Base-by-base conservation (phyloP, 2,329 filamentous ascomycete species). In the Fulvia fulva region DNA sequence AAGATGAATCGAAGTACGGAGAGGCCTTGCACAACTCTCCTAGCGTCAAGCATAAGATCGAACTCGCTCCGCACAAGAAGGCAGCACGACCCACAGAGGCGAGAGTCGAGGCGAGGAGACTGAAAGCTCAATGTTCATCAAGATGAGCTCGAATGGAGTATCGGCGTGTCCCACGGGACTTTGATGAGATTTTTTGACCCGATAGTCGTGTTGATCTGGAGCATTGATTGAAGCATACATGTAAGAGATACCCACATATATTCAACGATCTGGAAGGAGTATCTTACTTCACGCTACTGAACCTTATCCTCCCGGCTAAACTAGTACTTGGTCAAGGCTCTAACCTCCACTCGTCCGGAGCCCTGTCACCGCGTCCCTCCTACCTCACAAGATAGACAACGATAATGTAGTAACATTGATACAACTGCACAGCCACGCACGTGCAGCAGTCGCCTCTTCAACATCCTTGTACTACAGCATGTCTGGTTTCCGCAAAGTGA, bases 401-500 rank as follows among this genome's bases (percentile, higher is more conserved):
- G 16, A 21, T 1, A 32, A 50, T 50, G 47, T 26, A 32, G 25
- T 25, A n/a, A 23, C 44, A 25, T 25, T 12, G 44, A 47, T 25
- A 47, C 6, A 28, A 19, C 9, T 12, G 5, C 37, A 41, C 37
- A n/a, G 14, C n/a, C 2, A 8, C 14, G 37, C 37, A n/a, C 16
- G n/a, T n/a, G 14, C n/a, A 41, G 14, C 37, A 11, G 5, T 21
- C 23, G 9, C 5, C 50, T 19, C 21, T 41, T 43, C 50, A 21
- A 12, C 47, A n/a, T 21, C 51, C 9, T 14, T 22, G 6, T 52
- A 21, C 6, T n/a, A n/a, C 44, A 53, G 41, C 22, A 62, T 62
- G 60, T 53, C 57, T n/a, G 56, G 51, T 9, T 66, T 65, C 51
- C 47, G 51, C 30, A 63, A 63, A 55, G 44, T 66, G 57, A 55